These are phyloP conservation scores for Rhododendron molle DNA, from an alignment of 148 eudicot species.

Conservation along the genomic window DNA sequence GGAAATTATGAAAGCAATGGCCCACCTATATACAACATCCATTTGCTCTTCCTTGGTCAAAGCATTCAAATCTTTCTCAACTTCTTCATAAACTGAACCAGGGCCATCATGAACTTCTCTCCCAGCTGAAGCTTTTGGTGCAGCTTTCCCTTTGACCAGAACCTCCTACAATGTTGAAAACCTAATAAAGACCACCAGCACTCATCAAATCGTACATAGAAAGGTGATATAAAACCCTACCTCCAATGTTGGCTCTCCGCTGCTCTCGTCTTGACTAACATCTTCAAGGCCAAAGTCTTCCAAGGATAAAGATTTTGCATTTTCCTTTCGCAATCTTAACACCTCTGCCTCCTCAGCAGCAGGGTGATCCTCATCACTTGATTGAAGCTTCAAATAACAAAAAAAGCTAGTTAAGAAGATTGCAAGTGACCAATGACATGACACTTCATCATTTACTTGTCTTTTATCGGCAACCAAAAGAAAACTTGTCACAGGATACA, in stretches of 20 bases:
- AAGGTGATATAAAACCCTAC: conserved; percentile 26
- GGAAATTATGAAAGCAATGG: neutral
- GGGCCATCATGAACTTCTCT: conserved; percentile 35
- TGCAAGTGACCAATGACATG: neutral
- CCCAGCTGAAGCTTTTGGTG: conserved; percentile 32
- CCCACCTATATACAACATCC: conserved; percentile 80
- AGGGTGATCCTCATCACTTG: conserved; percentile 62
- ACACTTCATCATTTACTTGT: neutral
- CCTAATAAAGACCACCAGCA: neutral
- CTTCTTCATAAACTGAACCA: conserved; percentile 49
- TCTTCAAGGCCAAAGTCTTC: conserved; percentile 69
- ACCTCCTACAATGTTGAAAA: conserved; percentile 41
- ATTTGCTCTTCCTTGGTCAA: conserved; percentile 85
- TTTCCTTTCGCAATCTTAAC: conserved; percentile 50
- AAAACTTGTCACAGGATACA: neutral
- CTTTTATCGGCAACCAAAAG: neutral
- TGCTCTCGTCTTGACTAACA: conserved; percentile 49
- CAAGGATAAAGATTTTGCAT: conserved; percentile 39
- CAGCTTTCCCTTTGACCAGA: conserved; percentile 41
- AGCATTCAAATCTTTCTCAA: conserved; percentile 73
- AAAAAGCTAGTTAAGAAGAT: neutral
- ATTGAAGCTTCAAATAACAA: conserved; percentile 35
- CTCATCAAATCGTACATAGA: neutral
- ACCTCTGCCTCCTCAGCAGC: conserved; percentile 78
- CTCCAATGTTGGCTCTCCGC: conserved; percentile 77